Conservation (phyloP, 495 filamentous ascomycete genomes). For the Recurvomyces mirabilis region DNA sequence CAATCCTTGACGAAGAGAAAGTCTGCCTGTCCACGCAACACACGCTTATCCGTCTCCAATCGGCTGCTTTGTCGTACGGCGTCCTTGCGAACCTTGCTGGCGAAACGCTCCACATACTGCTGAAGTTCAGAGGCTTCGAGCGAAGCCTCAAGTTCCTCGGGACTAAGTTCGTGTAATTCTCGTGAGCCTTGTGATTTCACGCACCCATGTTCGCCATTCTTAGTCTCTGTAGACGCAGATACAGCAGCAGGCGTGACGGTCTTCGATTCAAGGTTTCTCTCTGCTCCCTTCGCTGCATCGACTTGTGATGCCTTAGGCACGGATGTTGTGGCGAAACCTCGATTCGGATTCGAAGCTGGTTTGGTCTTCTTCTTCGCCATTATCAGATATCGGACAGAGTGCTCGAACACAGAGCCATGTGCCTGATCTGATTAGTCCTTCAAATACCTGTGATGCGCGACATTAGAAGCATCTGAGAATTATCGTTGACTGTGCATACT, state of each 20-base stretch:
- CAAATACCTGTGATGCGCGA: too few species aligned
- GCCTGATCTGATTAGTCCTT: too few species aligned
- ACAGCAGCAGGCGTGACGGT: slow-evolving; percentile 18
- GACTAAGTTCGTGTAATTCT: slow-evolving; percentile 44
- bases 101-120: slow-evolving; percentile 68
- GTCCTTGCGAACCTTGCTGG: slow-evolving; percentile 43
- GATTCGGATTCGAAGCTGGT: slow-evolving; percentile 65
- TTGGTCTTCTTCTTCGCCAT: slow-evolving; percentile 81
- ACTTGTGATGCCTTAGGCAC: slow-evolving; percentile 46
- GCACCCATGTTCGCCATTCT: neutral
- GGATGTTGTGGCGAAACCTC: slow-evolving; percentile 88
- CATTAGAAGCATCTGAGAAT: too few species aligned
- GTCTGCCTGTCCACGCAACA: slow-evolving; percentile 64
- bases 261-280: neutral
- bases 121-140: slow-evolving; percentile 76
- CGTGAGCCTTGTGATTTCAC: neutral
- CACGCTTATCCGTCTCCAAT: slow-evolving; percentile 65
- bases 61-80: slow-evolving; percentile 54
- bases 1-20: slow-evolving; percentile 59
- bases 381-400: too few species aligned
- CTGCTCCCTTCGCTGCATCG: slow-evolving; percentile 19
- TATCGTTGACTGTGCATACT: too few species aligned
- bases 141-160: slow-evolving; percentile 75
- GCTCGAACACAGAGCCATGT: too few species aligned
- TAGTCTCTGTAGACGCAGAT: neutral